phyloP scores from a whole-genome alignment of 768 basidiomycete species.

The Xerocomellus chrysenteron region DNA sequence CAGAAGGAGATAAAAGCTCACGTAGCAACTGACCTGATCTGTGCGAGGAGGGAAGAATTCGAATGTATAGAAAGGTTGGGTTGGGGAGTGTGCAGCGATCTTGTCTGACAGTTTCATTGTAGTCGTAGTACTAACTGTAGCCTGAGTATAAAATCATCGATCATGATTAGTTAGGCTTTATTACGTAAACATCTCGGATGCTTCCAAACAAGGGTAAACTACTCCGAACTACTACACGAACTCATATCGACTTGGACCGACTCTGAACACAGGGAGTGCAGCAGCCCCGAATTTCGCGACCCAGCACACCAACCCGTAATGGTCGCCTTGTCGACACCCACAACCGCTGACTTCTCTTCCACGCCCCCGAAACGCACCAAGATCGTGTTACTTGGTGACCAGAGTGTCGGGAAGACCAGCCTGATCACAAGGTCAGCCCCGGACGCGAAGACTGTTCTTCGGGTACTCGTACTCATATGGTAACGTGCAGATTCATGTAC shows the following conservation, averaged over 20 bases:
- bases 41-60: slow-evolving; percentile 98
- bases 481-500: slow-evolving; percentile 84
- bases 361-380: slow-evolving; percentile 93
- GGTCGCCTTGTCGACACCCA: slow-evolving; percentile 63
- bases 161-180: not conserved
- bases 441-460: slow-evolving; percentile 2
- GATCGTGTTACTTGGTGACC: slow-evolving; percentile 94
- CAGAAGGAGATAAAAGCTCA: not conserved
- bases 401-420: slow-evolving; percentile 98
- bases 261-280: not conserved
- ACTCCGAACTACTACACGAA: not conserved
- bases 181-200: slow-evolving; percentile 6
- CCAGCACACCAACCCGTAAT: slow-evolving; percentile 26
- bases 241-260: slow-evolving; percentile 16
- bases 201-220: slow-evolving; percentile 31
- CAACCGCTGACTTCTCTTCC: slow-evolving; percentile 80
- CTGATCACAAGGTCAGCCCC: slow-evolving; percentile 84
- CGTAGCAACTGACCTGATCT: slow-evolving; percentile 58
- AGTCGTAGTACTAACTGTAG: not conserved
- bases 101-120: slow-evolving; percentile 75
- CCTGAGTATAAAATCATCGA: not conserved
- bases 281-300: not conserved
- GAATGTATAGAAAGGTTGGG: slow-evolving; percentile 83
- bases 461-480: slow-evolving; percentile 3
- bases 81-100: slow-evolving; percentile 44